Evolutionary conservation across 257 asterid species (phyloP), one percentile per base, ranked within the genome.

Genomic region (Penstemon eatonii): DNA sequence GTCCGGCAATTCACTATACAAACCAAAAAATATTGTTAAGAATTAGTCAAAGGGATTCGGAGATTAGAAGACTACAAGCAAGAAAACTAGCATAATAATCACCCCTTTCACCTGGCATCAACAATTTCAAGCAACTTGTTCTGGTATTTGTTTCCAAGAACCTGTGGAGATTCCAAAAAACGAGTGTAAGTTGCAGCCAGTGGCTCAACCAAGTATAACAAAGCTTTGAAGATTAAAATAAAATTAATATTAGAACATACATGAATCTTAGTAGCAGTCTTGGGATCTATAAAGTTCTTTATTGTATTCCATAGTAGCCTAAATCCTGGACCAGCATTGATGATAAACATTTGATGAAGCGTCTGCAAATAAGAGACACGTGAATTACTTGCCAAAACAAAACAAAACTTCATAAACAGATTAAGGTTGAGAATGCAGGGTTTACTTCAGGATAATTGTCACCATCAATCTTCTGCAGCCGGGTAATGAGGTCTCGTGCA

Each of bases 361-460:
- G 96, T 87, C 96, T 89, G 90, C 79, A 82, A 54, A 61, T 53
- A 56, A 66, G 68, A 61, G 56, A 71, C 9, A 43, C 43, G 70
- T 73, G 40, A 73, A 59, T 80, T 52, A 72, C 56, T 36, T 19
- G 60, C 42, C 45, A 42, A 67, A 73, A 68, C 59, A 9, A 72
- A 10, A 60, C 54, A 60, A 52, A 50, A 44, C 62, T 55, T 43
- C 54, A 66, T 37, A 65, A 73, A 68, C 62, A 9, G 38, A 70
- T 47, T 25, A 18, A 57, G 60, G 71, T 59, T 53, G 71, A 63
- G 71, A 59, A 63, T 61, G 45, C 77, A 74, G 74, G 57, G 40
- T 42, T 76, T 81, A 86, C 96, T 73, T 89, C 96, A 37, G 96
- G 96, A 76, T 89, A 89, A 78, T 89, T 89, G 76, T 89, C 92